These are phyloP conservation scores for Fusarium poae DNA, from an alignment of 2,329 filamentous ascomycete genomes.

Conservation along the genomic window DNA sequence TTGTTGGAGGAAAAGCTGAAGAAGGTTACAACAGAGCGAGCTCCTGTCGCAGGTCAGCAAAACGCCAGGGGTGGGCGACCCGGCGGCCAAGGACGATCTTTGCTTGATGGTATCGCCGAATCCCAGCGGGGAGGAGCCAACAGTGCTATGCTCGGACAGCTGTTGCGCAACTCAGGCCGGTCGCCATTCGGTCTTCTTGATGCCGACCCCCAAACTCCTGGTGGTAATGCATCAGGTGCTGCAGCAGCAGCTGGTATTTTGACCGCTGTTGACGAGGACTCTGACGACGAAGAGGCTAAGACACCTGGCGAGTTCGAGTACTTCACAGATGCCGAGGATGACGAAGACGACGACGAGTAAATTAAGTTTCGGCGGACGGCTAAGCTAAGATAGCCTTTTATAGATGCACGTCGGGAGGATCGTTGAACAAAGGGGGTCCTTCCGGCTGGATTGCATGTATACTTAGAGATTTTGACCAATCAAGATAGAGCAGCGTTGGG, in stretches of 20 bases:
- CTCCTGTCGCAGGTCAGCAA: conserved; percentile 66
- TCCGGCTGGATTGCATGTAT: conserved; percentile 46
- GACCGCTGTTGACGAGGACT: conserved; percentile 89
- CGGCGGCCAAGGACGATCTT: conserved; percentile 50
- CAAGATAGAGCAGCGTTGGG: conserved; percentile 31
- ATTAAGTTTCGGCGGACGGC: not conserved
- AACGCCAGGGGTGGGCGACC: conserved; percentile 52
- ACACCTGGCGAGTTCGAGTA: conserved; percentile 83
- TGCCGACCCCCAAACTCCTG: conserved; percentile 49
- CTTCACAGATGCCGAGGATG: conserved; percentile 72
- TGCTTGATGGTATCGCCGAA: conserved; percentile 56
- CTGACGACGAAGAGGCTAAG: conserved; percentile 78
- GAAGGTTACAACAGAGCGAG: conserved; percentile 76
- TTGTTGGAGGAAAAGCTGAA: conserved; percentile 93
- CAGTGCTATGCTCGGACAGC: conserved; percentile 57
- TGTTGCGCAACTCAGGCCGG: conserved; percentile 58
- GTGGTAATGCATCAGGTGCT: conserved; percentile 66
- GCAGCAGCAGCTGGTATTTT: conserved; percentile 83
- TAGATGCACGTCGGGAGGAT: not conserved
- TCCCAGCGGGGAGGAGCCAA: conserved; percentile 50
- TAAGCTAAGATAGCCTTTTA: not conserved
- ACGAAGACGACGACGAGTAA: conserved; percentile 48
- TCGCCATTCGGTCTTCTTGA: conserved; percentile 49
- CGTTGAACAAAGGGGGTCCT: not conserved
- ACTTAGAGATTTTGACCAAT: conserved; percentile 40